Conservation (phyloP, 805 yeast species). For the Ogataea salicorniae region DNA sequence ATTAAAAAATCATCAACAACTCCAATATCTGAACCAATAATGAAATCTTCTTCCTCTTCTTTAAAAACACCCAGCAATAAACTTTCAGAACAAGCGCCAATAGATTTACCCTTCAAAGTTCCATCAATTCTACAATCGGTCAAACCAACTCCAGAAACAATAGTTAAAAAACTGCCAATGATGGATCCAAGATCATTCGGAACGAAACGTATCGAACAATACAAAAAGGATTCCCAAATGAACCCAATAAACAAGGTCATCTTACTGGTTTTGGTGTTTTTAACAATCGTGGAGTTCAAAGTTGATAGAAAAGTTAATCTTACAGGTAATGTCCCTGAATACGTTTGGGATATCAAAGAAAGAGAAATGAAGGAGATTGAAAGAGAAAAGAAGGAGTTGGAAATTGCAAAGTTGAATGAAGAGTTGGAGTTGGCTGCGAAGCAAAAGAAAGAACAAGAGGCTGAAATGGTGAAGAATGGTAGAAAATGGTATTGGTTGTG, state of each 20-base stretch:
- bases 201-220: conserved; percentile 36
- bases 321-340: conserved; percentile 28
- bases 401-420: not conserved
- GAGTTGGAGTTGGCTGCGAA: not conserved
- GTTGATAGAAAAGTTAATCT: conserved; percentile 41
- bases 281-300: conserved; percentile 47
- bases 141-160: conserved; percentile 26
- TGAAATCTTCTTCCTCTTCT: not conserved
- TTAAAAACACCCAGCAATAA: not conserved
- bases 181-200: conserved; percentile 36
- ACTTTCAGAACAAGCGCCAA: conserved; percentile 32
- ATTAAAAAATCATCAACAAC: conserved; percentile 6
- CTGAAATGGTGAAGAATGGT: not conserved
- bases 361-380: not conserved
- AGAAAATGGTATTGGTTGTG: conserved; percentile 50
- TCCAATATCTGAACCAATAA: not conserved
- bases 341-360: conserved; percentile 18
- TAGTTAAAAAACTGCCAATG: conserved; percentile 31
- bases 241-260: conserved; percentile 55
- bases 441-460: not conserved
- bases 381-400: not conserved
- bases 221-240: conserved; percentile 45
- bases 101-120: conserved; percentile 53
- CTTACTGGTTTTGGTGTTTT: conserved; percentile 42
- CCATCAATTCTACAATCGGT: conserved; percentile 32